These are phyloP conservation scores for Ogataea ganodermae DNA, from an alignment of 805 yeast species.

Conservation along the genomic window DNA sequence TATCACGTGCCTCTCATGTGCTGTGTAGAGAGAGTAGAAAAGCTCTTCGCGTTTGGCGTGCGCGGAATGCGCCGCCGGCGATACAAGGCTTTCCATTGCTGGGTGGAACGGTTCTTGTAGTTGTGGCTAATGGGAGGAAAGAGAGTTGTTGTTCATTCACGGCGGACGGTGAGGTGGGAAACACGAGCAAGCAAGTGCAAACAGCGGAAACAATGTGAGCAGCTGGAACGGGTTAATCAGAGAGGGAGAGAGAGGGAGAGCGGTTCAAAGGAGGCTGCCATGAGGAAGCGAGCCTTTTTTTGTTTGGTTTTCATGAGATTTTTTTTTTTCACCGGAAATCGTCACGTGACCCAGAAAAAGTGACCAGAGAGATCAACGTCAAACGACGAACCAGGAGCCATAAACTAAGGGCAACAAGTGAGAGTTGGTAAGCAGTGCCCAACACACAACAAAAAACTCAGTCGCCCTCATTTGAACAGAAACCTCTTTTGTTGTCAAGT, in stretches of 20 bases:
- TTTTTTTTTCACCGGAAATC: not conserved
- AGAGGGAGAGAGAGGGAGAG: too few relatives aligned
- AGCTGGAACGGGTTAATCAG: too few relatives aligned
- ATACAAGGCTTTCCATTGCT: not conserved
- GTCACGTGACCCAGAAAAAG: too few relatives aligned
- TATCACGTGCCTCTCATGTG: conserved; percentile 23
- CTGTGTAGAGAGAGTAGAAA: conserved; percentile 1
- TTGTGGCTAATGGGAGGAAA: not conserved
- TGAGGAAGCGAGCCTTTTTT: not conserved
- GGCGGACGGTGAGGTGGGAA: not conserved
- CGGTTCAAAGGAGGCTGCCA: not conserved
- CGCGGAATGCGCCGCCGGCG: not conserved
- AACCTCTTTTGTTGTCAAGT: too few relatives aligned
- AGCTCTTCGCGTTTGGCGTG: conserved; percentile 8
- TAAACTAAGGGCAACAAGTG: too few relatives aligned
- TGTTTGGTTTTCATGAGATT: not conserved
- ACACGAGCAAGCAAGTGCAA: not conserved
- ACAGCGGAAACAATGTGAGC: not conserved
- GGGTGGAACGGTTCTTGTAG: not conserved
- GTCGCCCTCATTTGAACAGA: too few relatives aligned
- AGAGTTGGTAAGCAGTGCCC: too few relatives aligned
- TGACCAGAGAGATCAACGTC: too few relatives aligned
- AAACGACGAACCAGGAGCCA: too few relatives aligned
- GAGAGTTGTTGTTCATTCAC: not conserved
- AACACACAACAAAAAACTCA: too few relatives aligned